Conservation (phyloP, 2,329 filamentous ascomycete genomes). For the Botryotinia convoluta region DNA sequence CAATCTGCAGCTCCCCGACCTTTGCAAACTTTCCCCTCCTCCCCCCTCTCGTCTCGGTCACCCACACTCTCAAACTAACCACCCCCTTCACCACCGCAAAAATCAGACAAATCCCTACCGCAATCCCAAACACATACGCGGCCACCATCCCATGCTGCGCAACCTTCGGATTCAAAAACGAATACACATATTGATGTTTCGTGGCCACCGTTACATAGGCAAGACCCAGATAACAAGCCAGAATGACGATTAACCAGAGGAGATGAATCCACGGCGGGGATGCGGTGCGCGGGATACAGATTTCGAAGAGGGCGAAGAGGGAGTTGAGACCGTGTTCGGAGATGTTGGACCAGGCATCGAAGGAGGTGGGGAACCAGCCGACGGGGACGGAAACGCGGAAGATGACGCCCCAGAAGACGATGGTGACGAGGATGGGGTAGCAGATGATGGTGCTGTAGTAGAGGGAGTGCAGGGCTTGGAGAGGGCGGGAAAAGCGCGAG, state of each 20-base stretch:
- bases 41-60: slow-evolving; percentile 45
- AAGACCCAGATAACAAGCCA: slow-evolving; percentile 69
- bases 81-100: slow-evolving; percentile 28
- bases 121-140: slow-evolving; percentile 35
- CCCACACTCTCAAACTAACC: slow-evolving; percentile 28
- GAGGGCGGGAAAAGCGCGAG: slow-evolving; percentile 55
- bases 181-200: slow-evolving; percentile 73
- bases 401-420: slow-evolving; percentile 67
- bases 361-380: slow-evolving; percentile 44
- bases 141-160: slow-evolving; percentile 27
- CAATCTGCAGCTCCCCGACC: not conserved
- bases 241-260: slow-evolving; percentile 64
- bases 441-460: slow-evolving; percentile 62
- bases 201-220: slow-evolving; percentile 71
- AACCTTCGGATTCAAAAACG: slow-evolving; percentile 64
- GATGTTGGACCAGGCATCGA: slow-evolving; percentile 62
- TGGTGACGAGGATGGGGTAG: slow-evolving; percentile 66
- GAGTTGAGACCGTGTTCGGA: slow-evolving; percentile 75
- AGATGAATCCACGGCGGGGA: slow-evolving; percentile 64
- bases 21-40: slow-evolving; percentile 15
- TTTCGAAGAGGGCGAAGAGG: slow-evolving; percentile 71
- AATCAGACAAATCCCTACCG: slow-evolving; percentile 31
- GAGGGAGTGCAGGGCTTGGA: slow-evolving; percentile 64
- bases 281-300: slow-evolving; percentile 64
- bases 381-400: slow-evolving; percentile 44